Base-by-base conservation (phyloP, 768 basidiomycete genomes). In the Boletus bicolor region DNA sequence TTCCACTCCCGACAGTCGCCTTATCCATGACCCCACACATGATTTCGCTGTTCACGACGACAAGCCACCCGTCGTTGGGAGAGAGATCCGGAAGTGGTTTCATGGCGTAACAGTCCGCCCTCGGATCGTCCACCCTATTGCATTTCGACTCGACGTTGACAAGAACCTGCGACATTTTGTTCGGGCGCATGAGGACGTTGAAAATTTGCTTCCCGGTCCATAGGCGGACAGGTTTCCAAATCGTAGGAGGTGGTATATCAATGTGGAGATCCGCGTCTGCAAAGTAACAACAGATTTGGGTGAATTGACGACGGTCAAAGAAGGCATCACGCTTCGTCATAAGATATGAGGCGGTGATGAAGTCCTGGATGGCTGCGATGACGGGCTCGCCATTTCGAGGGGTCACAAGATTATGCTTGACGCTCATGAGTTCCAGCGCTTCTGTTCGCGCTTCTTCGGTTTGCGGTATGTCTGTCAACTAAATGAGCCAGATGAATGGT, bases 181-280 rank as follows among this genome's bases (percentile, higher is more conserved):
- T 97, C 5, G 97, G 97, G 10, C 89, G 85, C 91, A 98, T 98
- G 45, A 98, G 85, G 34, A 93, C 86, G 68, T 91, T 93, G 80
- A 98, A 98, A n/a, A 99, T 80, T 67, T 99, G 97, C 67, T 99
- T 99, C 32, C 97, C 97, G 0, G 97, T 98, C 97, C 97, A 99
- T 2, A 99, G 75, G 19, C 91, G 82, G 26, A 83, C 81, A 10
- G 97, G 97, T 69, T 97, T 98, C 83, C 87, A 85, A 56, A 99
- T 93, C 0, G 90, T 85, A 0, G 97, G 97, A 0, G 94, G 93
- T 11, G 97, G 97, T 48, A 99, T 85, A 66, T 98, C 95, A 67
- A 98, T 94, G 30, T 96, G 89, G 43, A 93, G 73, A 63, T 89
- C 82, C 26, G 93, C 96, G 65, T 98, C 97, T 17, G 82, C 89